Evolutionary conservation across 768 basidiomycete genomes (phyloP), one percentile per base, ranked within the genome.

Genomic region (Hirschioporus abietinus): DNA sequence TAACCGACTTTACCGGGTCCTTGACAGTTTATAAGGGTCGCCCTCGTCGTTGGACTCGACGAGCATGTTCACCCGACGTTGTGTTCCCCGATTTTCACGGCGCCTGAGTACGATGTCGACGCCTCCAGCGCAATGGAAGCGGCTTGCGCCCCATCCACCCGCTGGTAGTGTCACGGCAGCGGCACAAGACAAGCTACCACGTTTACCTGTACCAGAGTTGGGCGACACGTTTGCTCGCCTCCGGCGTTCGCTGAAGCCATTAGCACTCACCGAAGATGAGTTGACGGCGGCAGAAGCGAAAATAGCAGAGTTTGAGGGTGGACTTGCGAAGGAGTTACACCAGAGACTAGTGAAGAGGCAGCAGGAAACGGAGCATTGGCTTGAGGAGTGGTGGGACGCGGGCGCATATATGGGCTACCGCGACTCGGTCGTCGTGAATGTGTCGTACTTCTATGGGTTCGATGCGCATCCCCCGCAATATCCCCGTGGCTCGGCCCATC

Each of bases 301-400:
- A 73, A 91, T 98, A 69, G 86, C 92, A 68, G 78, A 83, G 2
- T 92, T 94, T 69, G 86, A 76, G 9, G 68, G 66, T 2, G 69
- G 72, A 17, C 76, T 73, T 1, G 81, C 80, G 60, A 74, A 72
- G 3, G 77, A 82, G 72, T 81, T 96, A 35, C 95, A 96, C 68
- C 73, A 79, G 60, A 77, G 89, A 30, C 77, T 97, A 66, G 77
- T 88, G 68, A 74, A 82, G 58, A 81, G 86, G 59, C 82, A 85
- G 20, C 78, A 78, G 26, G 82, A 84, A 67, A 84, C 79, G 60
- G 80, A 82, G 42, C 91, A 93, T 71, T 98, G 95, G 95, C 80
- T 98, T 26, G 92, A 93, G 71, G 86, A 92, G 66, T 97, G 96
- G 94, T 98, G 96, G 95, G 95, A 98, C 74, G 89, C 93, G 70